phyloP scores from a whole-genome alignment of 306 rosid genomes.

The Abrus pulchellus region DNA sequence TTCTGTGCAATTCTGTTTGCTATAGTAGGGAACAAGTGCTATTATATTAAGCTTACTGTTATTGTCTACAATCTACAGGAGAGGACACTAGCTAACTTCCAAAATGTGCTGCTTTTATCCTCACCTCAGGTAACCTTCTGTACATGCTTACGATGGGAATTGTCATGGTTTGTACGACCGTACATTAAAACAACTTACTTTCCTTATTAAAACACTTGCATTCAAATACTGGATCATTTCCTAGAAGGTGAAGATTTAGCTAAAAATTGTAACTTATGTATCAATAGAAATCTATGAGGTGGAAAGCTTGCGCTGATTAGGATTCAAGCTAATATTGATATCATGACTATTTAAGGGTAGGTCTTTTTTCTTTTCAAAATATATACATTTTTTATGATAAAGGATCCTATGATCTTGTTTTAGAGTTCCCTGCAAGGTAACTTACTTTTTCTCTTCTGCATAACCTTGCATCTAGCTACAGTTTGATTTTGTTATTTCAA shows the following conservation, averaged over 20 bases:
- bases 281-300: conserved; percentile 15
- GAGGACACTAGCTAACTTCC: conserved; percentile 58
- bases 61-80: conserved; percentile 45
- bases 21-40: conserved; percentile 12
- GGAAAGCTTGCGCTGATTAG: conserved; percentile 22
- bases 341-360: not conserved
- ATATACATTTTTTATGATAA: conserved; percentile 16
- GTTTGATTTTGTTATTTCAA: conserved; percentile 15
- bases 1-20: conserved; percentile 31
- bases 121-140: conserved; percentile 63
- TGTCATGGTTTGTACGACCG: not conserved
- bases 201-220: conserved; percentile 10
- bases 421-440: conserved; percentile 9
- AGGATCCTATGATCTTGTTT: conserved; percentile 26
- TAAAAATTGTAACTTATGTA: not conserved
- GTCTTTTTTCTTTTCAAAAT: not conserved
- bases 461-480: not conserved
- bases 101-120: conserved; percentile 59
- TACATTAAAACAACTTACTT: conserved; percentile 7
- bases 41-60: conserved; percentile 18
- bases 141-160: conserved; percentile 26
- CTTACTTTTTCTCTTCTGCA: conserved; percentile 15
- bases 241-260: conserved; percentile 24
- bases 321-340: conserved; percentile 16
- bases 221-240: conserved; percentile 21